Percentiles rank a stretch among this genome's conserved stretches.
phyloP scores from a whole-genome alignment of 257 asterid genomes.

The Fraxinus cuspidata region DNA sequence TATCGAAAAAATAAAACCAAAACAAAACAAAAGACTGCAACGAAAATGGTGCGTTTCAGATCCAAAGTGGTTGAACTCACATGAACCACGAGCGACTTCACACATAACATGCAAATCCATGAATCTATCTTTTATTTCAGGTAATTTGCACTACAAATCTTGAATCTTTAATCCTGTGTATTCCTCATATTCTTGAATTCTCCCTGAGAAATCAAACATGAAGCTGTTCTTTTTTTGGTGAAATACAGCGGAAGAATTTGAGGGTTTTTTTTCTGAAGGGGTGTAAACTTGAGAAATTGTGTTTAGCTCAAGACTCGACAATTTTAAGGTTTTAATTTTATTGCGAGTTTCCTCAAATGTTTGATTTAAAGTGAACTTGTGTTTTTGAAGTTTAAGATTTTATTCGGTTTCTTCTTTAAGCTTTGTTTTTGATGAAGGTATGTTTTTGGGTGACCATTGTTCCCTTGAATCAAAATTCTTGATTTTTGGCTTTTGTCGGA shows the following conservation, averaged over 20 bases:
- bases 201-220: neutral
- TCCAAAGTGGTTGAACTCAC: constrained; percentile 35
- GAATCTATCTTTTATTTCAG: constrained; percentile 20
- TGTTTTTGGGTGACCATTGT: neutral
- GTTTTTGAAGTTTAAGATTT: constrained; percentile 10
- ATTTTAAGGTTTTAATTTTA: neutral
- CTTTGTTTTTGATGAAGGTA: constrained; percentile 16
- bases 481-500: neutral
- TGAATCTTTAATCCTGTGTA: neutral
- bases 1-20: neutral
- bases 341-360: constrained; percentile 6
- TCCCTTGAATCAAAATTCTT: neutral
- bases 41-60: constrained; percentile 22
- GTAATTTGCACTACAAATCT: constrained; percentile 17
- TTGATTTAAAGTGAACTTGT: neutral
- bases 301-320: neutral
- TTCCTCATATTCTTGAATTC: constrained; percentile 7
- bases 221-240: neutral
- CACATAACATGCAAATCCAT: constrained; percentile 28
- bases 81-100: constrained; percentile 32
- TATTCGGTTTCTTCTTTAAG: neutral
- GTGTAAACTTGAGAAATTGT: neutral
- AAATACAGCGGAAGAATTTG: neutral
- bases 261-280: neutral
- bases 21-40: neutral